These are phyloP conservation scores for Neoconidiobolus thromboides DNA, from an alignment of 371 early-diverging fungal species.

Conservation along the genomic window DNA sequence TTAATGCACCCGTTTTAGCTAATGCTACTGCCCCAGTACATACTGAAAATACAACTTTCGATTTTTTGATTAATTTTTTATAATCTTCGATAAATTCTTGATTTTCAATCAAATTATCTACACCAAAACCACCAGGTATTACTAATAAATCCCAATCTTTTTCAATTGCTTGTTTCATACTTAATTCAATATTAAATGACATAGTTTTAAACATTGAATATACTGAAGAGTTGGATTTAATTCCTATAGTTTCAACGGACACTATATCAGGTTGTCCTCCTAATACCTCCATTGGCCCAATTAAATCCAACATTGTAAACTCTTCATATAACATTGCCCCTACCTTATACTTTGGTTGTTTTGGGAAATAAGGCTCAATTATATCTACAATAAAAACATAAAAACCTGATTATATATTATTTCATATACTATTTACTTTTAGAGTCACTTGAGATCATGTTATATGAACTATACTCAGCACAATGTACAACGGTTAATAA, in stretches of 20 bases:
- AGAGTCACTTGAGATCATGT: no score
- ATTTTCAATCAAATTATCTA: background rate
- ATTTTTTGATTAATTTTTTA: background rate
- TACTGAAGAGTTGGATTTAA: background rate
- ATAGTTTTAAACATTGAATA: background rate
- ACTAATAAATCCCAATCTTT: background rate
- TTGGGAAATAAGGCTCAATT: no score
- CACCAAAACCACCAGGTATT: background rate
- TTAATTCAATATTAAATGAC: background rate
- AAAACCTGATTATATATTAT: no score
- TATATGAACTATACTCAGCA: no score
- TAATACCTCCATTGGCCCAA: background rate
- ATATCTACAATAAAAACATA: no score
- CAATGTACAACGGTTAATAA: no score
- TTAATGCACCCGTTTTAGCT: background rate
- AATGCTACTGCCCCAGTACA: background rate
- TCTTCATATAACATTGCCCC: background rate
- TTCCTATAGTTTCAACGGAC: no score
- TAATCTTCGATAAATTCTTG: background rate
- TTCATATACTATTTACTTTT: no score
- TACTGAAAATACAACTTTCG: background rate
- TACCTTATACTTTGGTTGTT: background rate
- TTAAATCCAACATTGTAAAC: background rate
- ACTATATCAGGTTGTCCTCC: background rate
- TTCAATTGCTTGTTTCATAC: background rate